phyloP scores from a whole-genome alignment of 148 eudicot genomes.

The Rhododendron vialii region DNA sequence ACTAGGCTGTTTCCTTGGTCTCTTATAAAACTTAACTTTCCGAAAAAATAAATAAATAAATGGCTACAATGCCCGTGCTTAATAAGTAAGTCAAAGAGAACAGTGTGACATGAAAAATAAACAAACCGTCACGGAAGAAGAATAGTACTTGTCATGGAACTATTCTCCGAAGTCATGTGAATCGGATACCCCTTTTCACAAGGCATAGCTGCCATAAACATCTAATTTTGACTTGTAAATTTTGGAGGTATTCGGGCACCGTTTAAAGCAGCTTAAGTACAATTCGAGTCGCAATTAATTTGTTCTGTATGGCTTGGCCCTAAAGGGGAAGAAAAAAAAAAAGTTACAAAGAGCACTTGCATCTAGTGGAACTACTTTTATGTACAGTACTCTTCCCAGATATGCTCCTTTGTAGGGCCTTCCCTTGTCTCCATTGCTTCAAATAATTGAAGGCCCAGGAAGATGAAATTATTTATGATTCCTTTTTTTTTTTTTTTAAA shows the following conservation, averaged over 20 bases:
- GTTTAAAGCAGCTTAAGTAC: no score
- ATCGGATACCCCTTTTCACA: no score
- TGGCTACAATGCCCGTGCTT: background rate
- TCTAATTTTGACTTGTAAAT: no score
- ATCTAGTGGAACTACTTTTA: background rate
- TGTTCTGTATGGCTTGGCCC: no score
- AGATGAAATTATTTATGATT: background rate
- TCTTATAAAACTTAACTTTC: no score
- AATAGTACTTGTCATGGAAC: background rate
- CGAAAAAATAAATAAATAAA: no score
- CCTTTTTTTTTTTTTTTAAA: no score
- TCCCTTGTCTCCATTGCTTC: constrained; percentile 2
- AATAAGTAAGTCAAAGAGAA: background rate
- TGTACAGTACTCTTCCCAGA: no score
- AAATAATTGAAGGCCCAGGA: background rate
- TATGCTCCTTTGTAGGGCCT: background rate
- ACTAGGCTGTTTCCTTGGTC: no score
- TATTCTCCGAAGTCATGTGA: background rate
- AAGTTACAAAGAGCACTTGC: background rate
- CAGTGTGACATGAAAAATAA: background rate
- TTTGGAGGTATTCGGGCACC: no score
- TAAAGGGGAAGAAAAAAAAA: background rate
- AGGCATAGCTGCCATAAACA: no score
- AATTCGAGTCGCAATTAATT: no score
- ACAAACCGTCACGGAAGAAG: background rate